phyloP scores from a whole-genome alignment of 1,284 basidiomycete genomes.

The Phenoliferia sp. region DNA sequence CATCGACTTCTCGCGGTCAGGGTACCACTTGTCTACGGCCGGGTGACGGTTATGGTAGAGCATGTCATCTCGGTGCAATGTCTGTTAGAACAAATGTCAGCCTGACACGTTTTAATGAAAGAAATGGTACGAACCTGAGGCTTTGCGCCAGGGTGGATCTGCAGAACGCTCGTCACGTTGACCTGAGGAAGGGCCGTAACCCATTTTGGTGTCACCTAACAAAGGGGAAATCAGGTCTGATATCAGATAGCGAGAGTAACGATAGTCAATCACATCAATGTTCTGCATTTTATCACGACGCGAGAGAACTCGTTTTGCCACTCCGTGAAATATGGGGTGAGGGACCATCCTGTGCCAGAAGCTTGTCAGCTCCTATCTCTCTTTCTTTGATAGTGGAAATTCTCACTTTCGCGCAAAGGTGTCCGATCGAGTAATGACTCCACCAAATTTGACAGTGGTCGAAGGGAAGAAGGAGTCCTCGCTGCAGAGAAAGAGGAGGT shows the following conservation, averaged over 20 bases:
- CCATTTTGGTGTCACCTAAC: too few relatives aligned
- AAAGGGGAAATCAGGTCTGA: too few relatives aligned
- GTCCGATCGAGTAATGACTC: not conserved
- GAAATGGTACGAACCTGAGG: not conserved
- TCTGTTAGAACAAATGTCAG: too few relatives aligned
- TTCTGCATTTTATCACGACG: not conserved
- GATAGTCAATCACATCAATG: too few relatives aligned
- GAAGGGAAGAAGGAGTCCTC: not conserved
- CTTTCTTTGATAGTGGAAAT: not conserved
- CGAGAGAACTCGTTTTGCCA: not conserved
- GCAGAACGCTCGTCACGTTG: not conserved
- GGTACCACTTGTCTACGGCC: too few relatives aligned
- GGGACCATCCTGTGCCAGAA: not conserved
- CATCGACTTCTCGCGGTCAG: too few relatives aligned
- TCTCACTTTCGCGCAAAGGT: not conserved
- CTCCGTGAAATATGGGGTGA: not conserved
- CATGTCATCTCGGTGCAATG: too few relatives aligned
- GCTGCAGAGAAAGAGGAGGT: not conserved
- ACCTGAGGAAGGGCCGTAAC: not conserved
- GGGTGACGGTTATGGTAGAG: too few relatives aligned
- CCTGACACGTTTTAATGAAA: not conserved
- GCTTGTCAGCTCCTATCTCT: not conserved
- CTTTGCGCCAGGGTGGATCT: not conserved
- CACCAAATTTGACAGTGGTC: not conserved
- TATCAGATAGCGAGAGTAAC: not conserved